These are phyloP conservation scores for Aspergillus glaucus DNA, from an alignment of 2,329 filamentous ascomycete genomes.

Conservation along the genomic window DNA sequence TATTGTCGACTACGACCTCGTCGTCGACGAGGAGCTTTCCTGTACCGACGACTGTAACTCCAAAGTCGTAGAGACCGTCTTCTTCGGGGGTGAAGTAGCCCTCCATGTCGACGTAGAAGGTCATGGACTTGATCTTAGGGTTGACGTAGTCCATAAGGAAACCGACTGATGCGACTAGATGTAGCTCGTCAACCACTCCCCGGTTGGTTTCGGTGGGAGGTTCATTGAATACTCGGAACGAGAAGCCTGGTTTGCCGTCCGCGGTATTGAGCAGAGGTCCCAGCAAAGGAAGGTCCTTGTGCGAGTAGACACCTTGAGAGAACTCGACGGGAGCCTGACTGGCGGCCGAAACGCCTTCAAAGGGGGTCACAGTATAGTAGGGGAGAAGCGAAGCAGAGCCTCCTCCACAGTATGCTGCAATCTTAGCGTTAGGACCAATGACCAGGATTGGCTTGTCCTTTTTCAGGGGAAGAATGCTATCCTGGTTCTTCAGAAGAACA, in stretches of 20 bases:
- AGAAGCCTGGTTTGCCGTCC: constrained; percentile 53
- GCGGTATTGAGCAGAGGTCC: constrained; percentile 47
- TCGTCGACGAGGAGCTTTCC: constrained; percentile 60
- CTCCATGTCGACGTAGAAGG: constrained; percentile 58
- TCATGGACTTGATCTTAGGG: constrained; percentile 45
- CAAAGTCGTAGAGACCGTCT: constrained; percentile 57
- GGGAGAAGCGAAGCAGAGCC: constrained; percentile 54
- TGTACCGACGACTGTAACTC: constrained; percentile 60
- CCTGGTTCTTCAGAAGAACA: constrained; percentile 68
- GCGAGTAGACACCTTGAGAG: constrained; percentile 57
- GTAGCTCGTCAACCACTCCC: constrained; percentile 46
- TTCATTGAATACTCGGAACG: constrained; percentile 58
- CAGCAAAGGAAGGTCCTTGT: constrained; percentile 58
- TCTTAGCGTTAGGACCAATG: constrained; percentile 50
- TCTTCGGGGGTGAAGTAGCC: constrained; percentile 55
- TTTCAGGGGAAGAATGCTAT: constrained; percentile 53
- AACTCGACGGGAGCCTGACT: constrained; percentile 40
- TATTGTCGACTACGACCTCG: constrained; percentile 59
- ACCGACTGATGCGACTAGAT: constrained; percentile 39
- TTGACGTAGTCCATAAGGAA: constrained; percentile 51
- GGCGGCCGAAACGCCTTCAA: constrained; percentile 36
- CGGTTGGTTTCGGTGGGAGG: constrained; percentile 46
- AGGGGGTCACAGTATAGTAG: constrained; percentile 42
- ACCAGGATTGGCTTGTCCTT: constrained; percentile 44
- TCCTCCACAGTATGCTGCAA: constrained; percentile 51